phyloP scores from a whole-genome alignment of 371 early-diverging fungal species.

The Mortierella sp. region DNA sequence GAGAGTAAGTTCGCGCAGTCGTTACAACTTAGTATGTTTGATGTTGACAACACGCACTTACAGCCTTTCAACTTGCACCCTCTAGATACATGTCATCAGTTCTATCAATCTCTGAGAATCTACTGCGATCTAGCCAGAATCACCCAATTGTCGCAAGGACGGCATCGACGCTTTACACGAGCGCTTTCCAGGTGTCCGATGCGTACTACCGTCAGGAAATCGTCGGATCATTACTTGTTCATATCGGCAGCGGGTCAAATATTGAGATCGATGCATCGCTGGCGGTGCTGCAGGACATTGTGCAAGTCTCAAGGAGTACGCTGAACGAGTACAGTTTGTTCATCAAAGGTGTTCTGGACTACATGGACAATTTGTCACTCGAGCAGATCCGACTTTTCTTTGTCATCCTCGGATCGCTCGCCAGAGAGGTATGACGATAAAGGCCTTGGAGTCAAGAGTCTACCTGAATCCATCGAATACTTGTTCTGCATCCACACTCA shows the following conservation, averaged over 20 bases:
- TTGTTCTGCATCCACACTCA: not conserved
- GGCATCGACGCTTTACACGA: constrained; percentile 66
- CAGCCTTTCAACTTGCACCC: not conserved
- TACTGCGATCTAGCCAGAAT: constrained; percentile 70
- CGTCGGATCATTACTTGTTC: constrained; percentile 82
- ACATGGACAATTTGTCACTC: constrained; percentile 76
- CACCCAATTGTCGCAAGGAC: constrained; percentile 61
- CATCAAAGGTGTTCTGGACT: constrained; percentile 85
- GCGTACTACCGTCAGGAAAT: constrained; percentile 84
- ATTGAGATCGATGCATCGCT: constrained; percentile 79
- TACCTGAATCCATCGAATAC: not conserved
- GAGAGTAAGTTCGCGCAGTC: constrained; percentile 54
- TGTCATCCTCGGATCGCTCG: constrained; percentile 77
- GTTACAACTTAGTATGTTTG: not conserved
- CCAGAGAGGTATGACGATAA: constrained; percentile 65
- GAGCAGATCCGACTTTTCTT: constrained; percentile 80
- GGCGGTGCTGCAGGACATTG: constrained; percentile 69
- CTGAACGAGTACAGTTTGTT: constrained; percentile 76
- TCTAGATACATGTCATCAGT: constrained; percentile 69
- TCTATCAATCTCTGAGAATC: constrained; percentile 72
- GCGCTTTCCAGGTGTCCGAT: constrained; percentile 70
- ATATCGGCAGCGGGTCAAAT: constrained; percentile 82
- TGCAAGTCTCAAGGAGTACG: constrained; percentile 61
- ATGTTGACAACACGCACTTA: not conserved
- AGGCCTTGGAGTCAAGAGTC: not conserved